Conservation (phyloP, 2,329 filamentous ascomycete species). For the Epichloe sp. region DNA sequence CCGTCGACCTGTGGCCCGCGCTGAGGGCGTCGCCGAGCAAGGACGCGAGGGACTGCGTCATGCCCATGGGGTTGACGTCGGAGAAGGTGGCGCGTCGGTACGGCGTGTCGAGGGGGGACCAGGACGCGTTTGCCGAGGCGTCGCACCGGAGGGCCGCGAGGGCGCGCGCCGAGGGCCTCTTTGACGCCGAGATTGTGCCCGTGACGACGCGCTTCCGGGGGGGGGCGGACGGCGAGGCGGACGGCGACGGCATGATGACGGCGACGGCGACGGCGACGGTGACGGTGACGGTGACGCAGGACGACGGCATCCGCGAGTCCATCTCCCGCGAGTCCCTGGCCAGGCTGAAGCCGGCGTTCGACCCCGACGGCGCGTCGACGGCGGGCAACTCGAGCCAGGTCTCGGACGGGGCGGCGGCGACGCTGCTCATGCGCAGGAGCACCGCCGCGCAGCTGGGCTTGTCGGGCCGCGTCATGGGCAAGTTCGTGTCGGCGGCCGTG, state of each 20-base stretch:
- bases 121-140: slow-evolving; percentile 69
- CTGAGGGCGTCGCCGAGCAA: slow-evolving; percentile 49
- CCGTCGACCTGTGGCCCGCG: slow-evolving; percentile 64
- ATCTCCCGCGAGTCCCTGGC: slow-evolving; percentile 58
- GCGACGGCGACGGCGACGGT: slow-evolving; percentile 30
- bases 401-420: slow-evolving; percentile 74
- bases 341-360: slow-evolving; percentile 78
- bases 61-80: slow-evolving; percentile 84
- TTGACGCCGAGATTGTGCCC: slow-evolving; percentile 67
- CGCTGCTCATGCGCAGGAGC: slow-evolving; percentile 72
- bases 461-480: slow-evolving; percentile 56
- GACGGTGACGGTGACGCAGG: slow-evolving; percentile 54
- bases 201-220: slow-evolving; percentile 58
- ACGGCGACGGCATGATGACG: no score
- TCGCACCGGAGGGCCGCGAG: slow-evolving; percentile 61
- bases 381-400: slow-evolving; percentile 82
- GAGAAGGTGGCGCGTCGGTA: slow-evolving; percentile 81
- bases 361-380: slow-evolving; percentile 59
- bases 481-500: slow-evolving; percentile 65
- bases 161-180: slow-evolving; percentile 56
- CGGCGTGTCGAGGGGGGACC: slow-evolving; percentile 57
- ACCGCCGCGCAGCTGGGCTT: slow-evolving; percentile 65
- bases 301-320: slow-evolving; percentile 69
- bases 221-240: slow-evolving; percentile 43
- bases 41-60: slow-evolving; percentile 74